phyloP scores from a whole-genome alignment of 768 basidiomycete species.

The Dacryopinax spathularia region DNA sequence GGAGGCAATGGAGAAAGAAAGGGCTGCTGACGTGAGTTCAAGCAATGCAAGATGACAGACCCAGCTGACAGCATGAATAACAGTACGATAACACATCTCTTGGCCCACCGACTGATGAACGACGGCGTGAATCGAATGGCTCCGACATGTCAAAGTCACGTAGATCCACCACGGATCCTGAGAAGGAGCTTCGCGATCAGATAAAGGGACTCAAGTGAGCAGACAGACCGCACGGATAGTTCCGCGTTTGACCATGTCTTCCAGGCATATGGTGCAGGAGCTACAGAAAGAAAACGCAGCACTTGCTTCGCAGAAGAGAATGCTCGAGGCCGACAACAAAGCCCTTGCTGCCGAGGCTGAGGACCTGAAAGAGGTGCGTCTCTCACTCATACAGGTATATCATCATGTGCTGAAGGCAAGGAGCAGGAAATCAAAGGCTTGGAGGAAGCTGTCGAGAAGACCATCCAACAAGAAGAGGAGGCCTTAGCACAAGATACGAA shows the following conservation, averaged over 20 bases:
- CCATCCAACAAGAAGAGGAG: slow-evolving; percentile 38
- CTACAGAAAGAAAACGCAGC: slow-evolving; percentile 66
- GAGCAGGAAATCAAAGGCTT: slow-evolving; percentile 57
- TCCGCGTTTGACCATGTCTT: background rate
- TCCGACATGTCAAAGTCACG: slow-evolving; percentile 1
- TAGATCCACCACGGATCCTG: slow-evolving; percentile 6
- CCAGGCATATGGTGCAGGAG: slow-evolving; percentile 74
- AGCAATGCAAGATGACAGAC: background rate
- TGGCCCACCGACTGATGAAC: background rate
- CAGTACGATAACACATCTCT: background rate
- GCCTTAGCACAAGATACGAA: slow-evolving; percentile 14
- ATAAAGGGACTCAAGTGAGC: slow-evolving; percentile 70
- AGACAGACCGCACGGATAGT: slow-evolving; percentile 2
- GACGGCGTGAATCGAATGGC: background rate
- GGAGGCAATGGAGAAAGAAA: slow-evolving; percentile 3
- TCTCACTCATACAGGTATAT: background rate
- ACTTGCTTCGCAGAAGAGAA: slow-evolving; percentile 46
- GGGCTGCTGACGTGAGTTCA: background rate
- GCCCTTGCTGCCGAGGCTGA: slow-evolving; percentile 50
- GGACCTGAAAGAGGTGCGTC: slow-evolving; percentile 54
- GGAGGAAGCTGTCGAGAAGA: slow-evolving; percentile 59
- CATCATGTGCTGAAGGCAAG: background rate
- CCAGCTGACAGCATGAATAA: background rate
- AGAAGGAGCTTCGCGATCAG: slow-evolving; percentile 40
- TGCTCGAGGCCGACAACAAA: slow-evolving; percentile 66